A percentile compares a stretch with the other conserved stretches of the same genome.
phyloP scores from a whole-genome alignment of 345 rosid genomes.

The Ceriops decandra region DNA sequence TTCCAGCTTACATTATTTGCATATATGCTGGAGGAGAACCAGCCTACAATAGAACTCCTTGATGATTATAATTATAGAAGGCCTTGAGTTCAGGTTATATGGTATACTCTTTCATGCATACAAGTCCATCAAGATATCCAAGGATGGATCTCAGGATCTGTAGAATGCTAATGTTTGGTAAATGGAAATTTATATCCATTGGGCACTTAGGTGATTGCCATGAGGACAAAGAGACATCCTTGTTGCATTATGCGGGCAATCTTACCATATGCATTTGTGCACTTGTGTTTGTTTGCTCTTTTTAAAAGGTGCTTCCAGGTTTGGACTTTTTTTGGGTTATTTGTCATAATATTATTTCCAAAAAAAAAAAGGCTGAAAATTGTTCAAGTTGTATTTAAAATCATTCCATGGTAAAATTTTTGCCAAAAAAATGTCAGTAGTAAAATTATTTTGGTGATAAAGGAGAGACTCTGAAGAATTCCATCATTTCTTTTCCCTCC shows the following conservation, averaged over 20 bases:
- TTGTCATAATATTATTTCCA: background rate
- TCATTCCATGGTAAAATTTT: background rate
- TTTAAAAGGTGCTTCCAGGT: background rate
- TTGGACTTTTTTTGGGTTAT: background rate
- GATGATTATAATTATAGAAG: background rate
- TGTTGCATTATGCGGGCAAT: background rate
- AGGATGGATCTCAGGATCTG: background rate
- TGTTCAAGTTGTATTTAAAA: background rate
- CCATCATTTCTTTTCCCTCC: background rate
- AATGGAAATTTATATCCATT: constrained; percentile 2
- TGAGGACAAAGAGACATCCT: background rate
- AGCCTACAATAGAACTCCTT: background rate
- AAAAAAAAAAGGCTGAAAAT: constrained; percentile 9
- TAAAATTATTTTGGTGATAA: constrained; percentile 11
- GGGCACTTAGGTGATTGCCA: background rate
- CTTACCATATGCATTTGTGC: background rate
- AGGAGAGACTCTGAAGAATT: constrained; percentile 7
- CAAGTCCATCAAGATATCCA: background rate
- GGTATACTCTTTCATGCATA: background rate
- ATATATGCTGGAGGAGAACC: constrained; percentile 1
- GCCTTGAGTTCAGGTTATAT: background rate
- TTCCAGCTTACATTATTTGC: background rate
- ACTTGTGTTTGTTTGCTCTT: background rate
- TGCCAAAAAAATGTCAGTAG: background rate
- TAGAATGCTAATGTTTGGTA: background rate